Base-by-base conservation (phyloP, 2,329 filamentous ascomycete genomes). In the Pseudogymnoascus destructans region DNA sequence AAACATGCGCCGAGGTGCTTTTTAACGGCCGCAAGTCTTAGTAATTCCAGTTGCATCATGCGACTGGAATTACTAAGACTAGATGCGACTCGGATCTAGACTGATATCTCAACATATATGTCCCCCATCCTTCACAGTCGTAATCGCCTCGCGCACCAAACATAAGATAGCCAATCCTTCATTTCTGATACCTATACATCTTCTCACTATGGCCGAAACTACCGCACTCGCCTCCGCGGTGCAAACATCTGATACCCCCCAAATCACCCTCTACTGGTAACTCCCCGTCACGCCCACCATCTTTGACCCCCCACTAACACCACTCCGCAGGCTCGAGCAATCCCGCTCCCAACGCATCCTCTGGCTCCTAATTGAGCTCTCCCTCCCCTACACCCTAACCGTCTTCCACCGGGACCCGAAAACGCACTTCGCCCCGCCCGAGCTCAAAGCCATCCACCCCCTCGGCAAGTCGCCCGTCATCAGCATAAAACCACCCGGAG, bases 401-500 rank as follows among this genome's bases (percentile, higher is more conserved):
- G 78, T 86, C 58, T 93, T 86, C 77, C 89, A 88, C 70, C 85
- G 91, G 57, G 69, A 76, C 62, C 73, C 72, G 58, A 67, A 74
- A 59, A 79, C 85, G 58, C 78, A 75, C 65, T 75, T 87, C n/a
- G 91, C 91, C 1, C 88, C 89, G 3, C 75, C 81, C 0, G 85
- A 87, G 66, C 78, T 96, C 46, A 84, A 86, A 67, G 77, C 88
- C 62, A 73, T 95, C 35, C 89, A 95, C 67, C 86, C 89, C 0
- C 77, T 96, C 3, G 92, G 92, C 61, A 95, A 95, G 70, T 90
- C 89, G 1, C 92, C 92, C 0, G 74, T 92, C 38, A 74, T 97
- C 63, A 80, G 79, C 7, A 75, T 96, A 64, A 73, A 71, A n/a
- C 69, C 74, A 0, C 72, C 69, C 19, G 66, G 66, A 2, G 60